These are phyloP conservation scores for Claviceps digitariae DNA, from an alignment of 2,329 filamentous ascomycete species.

Conservation along the genomic window DNA sequence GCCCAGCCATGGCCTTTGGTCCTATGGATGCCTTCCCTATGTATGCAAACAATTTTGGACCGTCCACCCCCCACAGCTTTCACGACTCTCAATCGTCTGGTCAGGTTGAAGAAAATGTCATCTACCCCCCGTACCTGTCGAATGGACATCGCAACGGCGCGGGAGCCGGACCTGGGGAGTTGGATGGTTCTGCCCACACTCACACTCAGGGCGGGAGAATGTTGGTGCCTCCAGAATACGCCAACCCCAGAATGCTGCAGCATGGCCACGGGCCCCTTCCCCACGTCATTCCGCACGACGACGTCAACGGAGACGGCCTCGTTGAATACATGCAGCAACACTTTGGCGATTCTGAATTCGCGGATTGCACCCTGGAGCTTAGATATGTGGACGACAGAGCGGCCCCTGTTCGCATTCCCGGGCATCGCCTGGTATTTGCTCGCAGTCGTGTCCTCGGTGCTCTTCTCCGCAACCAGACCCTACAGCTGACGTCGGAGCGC, in stretches of 20 bases:
- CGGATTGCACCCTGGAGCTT: slow-evolving; percentile 34
- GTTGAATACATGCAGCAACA: slow-evolving; percentile 25
- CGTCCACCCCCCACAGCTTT: slow-evolving; percentile 46
- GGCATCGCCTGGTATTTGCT: slow-evolving; percentile 41
- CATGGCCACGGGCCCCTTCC: slow-evolving; percentile 14
- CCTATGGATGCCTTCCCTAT: slow-evolving; percentile 21
- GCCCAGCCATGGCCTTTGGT: slow-evolving; percentile 21
- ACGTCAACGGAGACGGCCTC: slow-evolving; percentile 24
- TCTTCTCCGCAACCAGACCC: slow-evolving; percentile 14
- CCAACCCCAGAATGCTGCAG: slow-evolving; percentile 18
- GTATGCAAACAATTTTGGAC: slow-evolving; percentile 30
- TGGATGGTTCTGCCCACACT: slow-evolving; percentile 16
- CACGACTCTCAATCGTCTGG: slow-evolving; percentile 47
- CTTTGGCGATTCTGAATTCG: slow-evolving; percentile 18
- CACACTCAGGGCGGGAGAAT: slow-evolving; percentile 18
- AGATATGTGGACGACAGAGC: slow-evolving; percentile 27
- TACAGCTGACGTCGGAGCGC: slow-evolving; percentile 16
- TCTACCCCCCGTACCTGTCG: slow-evolving; percentile 26
- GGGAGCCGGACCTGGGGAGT: slow-evolving; percentile 13
- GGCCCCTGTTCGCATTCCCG: slow-evolving; percentile 30
- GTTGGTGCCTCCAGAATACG: slow-evolving; percentile 18
- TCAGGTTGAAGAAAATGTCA: slow-evolving; percentile 30
- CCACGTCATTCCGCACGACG: slow-evolving; percentile 13
- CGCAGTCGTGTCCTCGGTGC: slow-evolving; percentile 28
- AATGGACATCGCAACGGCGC: slow-evolving; percentile 26